These are phyloP conservation scores for Agrocybe pediades DNA, from an alignment of 768 basidiomycete genomes.

Conservation along the genomic window DNA sequence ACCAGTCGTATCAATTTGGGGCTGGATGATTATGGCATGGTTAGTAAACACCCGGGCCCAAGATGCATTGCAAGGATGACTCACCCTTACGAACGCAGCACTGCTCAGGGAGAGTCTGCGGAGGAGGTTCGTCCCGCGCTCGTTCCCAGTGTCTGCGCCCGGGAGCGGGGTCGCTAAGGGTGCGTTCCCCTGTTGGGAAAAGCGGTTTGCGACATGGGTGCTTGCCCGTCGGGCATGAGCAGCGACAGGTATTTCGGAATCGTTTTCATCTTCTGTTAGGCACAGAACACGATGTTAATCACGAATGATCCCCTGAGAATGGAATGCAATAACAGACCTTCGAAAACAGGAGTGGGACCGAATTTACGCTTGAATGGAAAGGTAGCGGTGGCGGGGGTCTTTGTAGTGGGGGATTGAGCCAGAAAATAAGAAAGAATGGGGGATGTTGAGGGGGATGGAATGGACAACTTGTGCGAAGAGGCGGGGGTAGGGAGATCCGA, in stretches of 20 bases:
- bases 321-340: constrained; percentile 44
- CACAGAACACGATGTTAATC: not conserved
- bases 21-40: constrained; percentile 20
- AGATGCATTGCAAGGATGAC: constrained; percentile 20
- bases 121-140: constrained; percentile 71
- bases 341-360: constrained; percentile 55
- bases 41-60: constrained; percentile 15
- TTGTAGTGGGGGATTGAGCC: constrained; percentile 60
- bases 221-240: constrained; percentile 65
- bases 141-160: constrained; percentile 42
- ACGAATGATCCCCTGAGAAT: not conserved
- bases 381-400: constrained; percentile 39
- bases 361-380: constrained; percentile 67
- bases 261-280: constrained; percentile 37
- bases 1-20: constrained; percentile 28
- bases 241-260: constrained; percentile 41
- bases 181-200: constrained; percentile 37
- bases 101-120: constrained; percentile 74
- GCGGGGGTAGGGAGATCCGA: constrained; percentile 55
- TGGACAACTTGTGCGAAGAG: constrained; percentile 46
- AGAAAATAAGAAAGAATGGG: constrained; percentile 75
- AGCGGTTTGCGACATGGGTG: constrained; percentile 52
- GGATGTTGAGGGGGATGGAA: constrained; percentile 62
- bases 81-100: constrained; percentile 56
- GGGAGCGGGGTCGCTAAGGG: constrained; percentile 39